Base-by-base conservation (phyloP, 495 filamentous ascomycete species). In the Lophiostoma macrostomum region DNA sequence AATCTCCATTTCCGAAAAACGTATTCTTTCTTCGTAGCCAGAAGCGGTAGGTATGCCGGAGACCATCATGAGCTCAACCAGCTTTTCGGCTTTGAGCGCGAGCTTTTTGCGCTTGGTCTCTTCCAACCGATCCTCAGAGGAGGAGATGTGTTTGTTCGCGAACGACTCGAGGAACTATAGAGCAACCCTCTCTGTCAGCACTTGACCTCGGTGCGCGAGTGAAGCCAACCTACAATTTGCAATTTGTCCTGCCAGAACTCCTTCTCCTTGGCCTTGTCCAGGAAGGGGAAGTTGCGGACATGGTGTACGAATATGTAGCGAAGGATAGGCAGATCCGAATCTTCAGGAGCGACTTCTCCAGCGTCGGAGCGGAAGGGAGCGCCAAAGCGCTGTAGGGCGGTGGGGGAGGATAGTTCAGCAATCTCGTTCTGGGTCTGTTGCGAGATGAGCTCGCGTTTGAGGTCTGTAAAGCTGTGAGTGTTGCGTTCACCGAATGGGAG, bases 191-290 rank as follows among this genome's bases (percentile, higher is more conserved):
- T 12, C 23, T 11, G 25, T 56, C 23, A 22, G 34, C 11, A 18
- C n/a, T 16, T 19, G 22, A 5, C 14, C 16, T 32, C n/a, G 4
- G 18, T 10, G 20, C 34, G 14, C 40, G 18, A 16, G 13, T 31
- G 14, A 11, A 55, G 20, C 39, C 27, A 56, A 80, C 89, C 35
- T 70, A 96, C 90, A 69, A 91, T 82, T 77, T 98, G 93, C 40
- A 98, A 72, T 68, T 95, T 96, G 63, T 97, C 89, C 72, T 98
- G 93, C 93, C 93, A 98, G 63, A 98, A 98, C 68, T 98, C 91
- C 77, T 96, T 95, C 78, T 98, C 93, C 56, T 80, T 85, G 20
- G 93, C 93, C 76, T 90, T 85, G 68, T 97, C 88, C 44, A 98
- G 78, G 66, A 98, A 98, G 0, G 93, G 93, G 59, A 98, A 98